Percentiles rank a stretch among this genome's conserved stretches.
Evolutionary conservation across 2,329 filamentous ascomycete species (phyloP).

Genomic region (Phaeosphaeriaceae sp.): DNA sequence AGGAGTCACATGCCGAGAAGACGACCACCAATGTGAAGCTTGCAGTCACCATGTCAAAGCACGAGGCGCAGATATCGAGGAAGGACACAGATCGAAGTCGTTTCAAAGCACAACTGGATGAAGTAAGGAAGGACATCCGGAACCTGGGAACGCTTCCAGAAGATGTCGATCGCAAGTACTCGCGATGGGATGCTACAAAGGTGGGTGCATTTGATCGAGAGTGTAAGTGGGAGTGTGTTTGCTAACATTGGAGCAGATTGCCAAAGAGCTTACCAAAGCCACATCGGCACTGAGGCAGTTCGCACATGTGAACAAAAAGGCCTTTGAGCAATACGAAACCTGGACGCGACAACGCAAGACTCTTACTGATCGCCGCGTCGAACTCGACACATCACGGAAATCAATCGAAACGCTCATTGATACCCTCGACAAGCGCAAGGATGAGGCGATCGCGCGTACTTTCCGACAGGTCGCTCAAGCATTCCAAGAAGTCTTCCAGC

Average conservation of each 20-base stretch:
- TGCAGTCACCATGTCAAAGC: conserved; percentile 77
- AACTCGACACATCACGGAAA: conserved; percentile 83
- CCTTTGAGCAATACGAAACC: conserved; percentile 97
- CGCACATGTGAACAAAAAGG: conserved; percentile 98
- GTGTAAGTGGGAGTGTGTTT: not conserved
- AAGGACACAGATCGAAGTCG: conserved; percentile 87
- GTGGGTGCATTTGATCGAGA: conserved; percentile 58
- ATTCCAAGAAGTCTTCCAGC: conserved; percentile 91
- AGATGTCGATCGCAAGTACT: conserved; percentile 91
- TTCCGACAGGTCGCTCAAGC: conserved; percentile 98
- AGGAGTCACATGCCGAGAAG: conserved; percentile 67
- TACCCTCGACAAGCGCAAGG: conserved; percentile 92
- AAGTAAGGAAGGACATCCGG: conserved; percentile 87
- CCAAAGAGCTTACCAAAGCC: conserved; percentile 78
- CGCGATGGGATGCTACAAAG: conserved; percentile 78
- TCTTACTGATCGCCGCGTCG: conserved; percentile 81
- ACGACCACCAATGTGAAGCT: conserved; percentile 78
- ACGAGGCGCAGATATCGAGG: conserved; percentile 91
- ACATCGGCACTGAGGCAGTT: conserved; percentile 95
- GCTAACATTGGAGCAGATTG: conserved; percentile 30
- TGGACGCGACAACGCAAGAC: conserved; percentile 93
- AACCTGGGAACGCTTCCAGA: conserved; percentile 93
- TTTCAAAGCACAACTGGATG: conserved; percentile 76
- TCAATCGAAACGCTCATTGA: conserved; percentile 93
- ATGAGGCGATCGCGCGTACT: conserved; percentile 96